Conservation (phyloP, 1,284 basidiomycete genomes). For the Hemileia vastatrix region DNA sequence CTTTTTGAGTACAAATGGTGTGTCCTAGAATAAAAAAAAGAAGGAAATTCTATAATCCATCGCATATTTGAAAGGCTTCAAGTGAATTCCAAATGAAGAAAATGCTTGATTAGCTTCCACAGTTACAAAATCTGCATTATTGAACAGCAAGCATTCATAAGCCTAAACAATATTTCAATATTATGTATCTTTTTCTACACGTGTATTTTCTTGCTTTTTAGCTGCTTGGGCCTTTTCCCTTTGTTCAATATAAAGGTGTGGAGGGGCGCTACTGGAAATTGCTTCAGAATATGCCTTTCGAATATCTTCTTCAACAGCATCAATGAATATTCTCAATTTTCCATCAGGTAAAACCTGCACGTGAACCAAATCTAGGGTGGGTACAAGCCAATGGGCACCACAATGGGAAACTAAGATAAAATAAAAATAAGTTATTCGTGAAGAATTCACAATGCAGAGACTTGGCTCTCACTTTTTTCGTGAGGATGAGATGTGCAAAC, state of each 20-base stretch:
- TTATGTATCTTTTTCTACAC: too few species aligned
- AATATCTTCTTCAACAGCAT: neutral
- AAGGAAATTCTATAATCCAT: too few species aligned
- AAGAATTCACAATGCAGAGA: neutral
- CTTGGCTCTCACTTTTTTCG: slow-evolving; percentile 24
- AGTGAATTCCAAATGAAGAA: too few species aligned
- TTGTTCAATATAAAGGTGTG: neutral
- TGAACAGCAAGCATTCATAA: too few species aligned
- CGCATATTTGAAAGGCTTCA: too few species aligned
- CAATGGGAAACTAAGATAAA: slow-evolving; percentile 9
- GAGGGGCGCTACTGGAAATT: slow-evolving; percentile 4
- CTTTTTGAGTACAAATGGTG: too few species aligned
- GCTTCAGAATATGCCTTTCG: neutral
- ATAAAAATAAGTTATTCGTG: neutral
- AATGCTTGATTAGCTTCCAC: too few species aligned
- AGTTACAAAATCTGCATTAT: too few species aligned
- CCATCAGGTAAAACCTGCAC: slow-evolving; percentile 8
- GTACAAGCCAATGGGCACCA: slow-evolving; percentile 17
- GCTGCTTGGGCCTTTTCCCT: too few species aligned
- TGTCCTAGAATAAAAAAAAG: too few species aligned
- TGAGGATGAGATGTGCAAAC: slow-evolving; percentile 54
- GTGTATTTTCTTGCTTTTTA: too few species aligned
- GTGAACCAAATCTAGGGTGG: slow-evolving; percentile 13
- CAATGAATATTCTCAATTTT: slow-evolving; percentile 7
- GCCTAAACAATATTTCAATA: too few species aligned